phyloP scores from a whole-genome alignment of 257 asterid genomes.

The Linaria vulgaris region DNA sequence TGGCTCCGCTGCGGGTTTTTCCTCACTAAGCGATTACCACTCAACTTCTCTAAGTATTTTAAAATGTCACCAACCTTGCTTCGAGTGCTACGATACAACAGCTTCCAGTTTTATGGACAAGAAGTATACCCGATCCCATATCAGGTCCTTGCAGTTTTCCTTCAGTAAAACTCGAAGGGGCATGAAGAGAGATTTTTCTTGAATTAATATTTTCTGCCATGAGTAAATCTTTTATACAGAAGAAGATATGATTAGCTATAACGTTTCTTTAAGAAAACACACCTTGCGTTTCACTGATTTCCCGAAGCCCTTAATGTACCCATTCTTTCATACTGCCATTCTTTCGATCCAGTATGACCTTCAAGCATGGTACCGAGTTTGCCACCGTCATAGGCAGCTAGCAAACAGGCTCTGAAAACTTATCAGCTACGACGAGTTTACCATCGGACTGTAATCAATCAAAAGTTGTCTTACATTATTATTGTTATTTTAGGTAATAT shows the following conservation, averaged over 20 bases:
- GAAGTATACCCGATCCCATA: slow-evolving; percentile 64
- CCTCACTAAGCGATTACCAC: slow-evolving; percentile 60
- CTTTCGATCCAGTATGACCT: slow-evolving; percentile 78
- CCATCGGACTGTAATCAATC: slow-evolving; percentile 74
- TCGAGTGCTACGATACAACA: slow-evolving; percentile 52
- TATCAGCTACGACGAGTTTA: slow-evolving; percentile 62
- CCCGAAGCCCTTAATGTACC: slow-evolving; percentile 84
- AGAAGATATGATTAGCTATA: not conserved
- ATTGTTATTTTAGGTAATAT: slow-evolving; percentile 5
- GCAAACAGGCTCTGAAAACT: slow-evolving; percentile 69
- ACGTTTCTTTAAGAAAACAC: slow-evolving; percentile 14
- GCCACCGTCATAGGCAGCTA: slow-evolving; percentile 76
- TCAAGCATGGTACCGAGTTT: slow-evolving; percentile 67
- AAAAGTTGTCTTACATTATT: too few relatives aligned
- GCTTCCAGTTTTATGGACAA: slow-evolving; percentile 68
- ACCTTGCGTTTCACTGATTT: slow-evolving; percentile 92
- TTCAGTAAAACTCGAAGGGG: slow-evolving; percentile 87
- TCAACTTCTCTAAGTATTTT: slow-evolving; percentile 56
- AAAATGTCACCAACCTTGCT: slow-evolving; percentile 49
- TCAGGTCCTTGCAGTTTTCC: slow-evolving; percentile 98
- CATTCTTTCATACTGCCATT: too few relatives aligned
- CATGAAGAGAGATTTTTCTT: slow-evolving; percentile 96
- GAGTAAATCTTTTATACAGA: too few relatives aligned
- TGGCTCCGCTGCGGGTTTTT: slow-evolving; percentile 42
- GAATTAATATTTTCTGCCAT: slow-evolving; percentile 27